Percentiles rank a stretch among this genome's conserved stretches.
Conservation (phyloP, 148 eudicot species). For the Arctostaphylos glauca region DNA sequence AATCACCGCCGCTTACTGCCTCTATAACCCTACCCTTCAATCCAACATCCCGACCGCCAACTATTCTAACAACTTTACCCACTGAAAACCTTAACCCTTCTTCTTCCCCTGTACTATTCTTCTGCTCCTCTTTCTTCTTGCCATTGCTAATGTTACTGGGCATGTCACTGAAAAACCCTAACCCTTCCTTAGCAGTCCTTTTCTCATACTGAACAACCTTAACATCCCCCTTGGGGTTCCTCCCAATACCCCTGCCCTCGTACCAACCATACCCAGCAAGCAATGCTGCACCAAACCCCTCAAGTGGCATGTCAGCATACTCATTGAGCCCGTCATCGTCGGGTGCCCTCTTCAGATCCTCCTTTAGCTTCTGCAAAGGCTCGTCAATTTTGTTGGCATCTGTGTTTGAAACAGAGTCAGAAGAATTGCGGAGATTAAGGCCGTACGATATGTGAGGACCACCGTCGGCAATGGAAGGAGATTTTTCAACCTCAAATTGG, state of each 20-base stretch:
- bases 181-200: constrained; percentile 62
- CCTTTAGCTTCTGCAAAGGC: constrained; percentile 56
- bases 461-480: background rate
- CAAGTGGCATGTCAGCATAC: constrained; percentile 65
- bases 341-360: constrained; percentile 57
- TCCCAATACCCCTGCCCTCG: constrained; percentile 82
- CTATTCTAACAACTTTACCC: constrained; percentile 60
- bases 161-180: constrained; percentile 51
- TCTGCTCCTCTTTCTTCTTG: constrained; percentile 18
- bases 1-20: constrained; percentile 31
- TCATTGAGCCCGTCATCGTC: constrained; percentile 60
- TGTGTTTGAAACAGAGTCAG: background rate
- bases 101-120: constrained; percentile 3
- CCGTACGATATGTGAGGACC: constrained; percentile 47
- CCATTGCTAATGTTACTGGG: constrained; percentile 13
- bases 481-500: constrained; percentile 40
- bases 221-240: constrained; percentile 67
- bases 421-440: constrained; percentile 48
- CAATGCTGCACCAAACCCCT: constrained; percentile 73
- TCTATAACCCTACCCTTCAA: constrained; percentile 51
- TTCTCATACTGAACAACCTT: constrained; percentile 52
- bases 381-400: background rate
- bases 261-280: constrained; percentile 88
- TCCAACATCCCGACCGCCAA: constrained; percentile 59
- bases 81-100: constrained; percentile 15